phyloP scores from a whole-genome alignment of 1,139 yeast genomes.

The Candida smagusa region DNA sequence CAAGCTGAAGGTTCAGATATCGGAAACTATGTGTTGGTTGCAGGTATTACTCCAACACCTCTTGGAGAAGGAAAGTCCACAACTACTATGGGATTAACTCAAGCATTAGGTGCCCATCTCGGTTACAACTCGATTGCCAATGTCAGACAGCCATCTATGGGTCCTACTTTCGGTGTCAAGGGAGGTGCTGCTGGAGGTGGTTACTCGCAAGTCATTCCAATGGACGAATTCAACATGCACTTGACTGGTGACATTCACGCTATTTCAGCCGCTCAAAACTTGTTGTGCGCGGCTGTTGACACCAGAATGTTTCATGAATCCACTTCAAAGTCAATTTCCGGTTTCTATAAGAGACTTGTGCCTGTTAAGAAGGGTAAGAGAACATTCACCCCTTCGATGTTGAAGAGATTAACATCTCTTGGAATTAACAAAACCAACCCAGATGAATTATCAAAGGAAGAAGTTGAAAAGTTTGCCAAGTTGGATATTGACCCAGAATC shows the following conservation, averaged over 20 bases:
- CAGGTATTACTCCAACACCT: constrained; percentile 83
- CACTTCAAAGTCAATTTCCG: constrained; percentile 60
- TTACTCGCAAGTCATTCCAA: constrained; percentile 79
- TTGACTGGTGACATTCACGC: constrained; percentile 85
- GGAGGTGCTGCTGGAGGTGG: constrained; percentile 94
- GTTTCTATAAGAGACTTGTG: constrained; percentile 64
- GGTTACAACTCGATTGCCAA: constrained; percentile 69
- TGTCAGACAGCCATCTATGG: constrained; percentile 85
- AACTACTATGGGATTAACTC: constrained; percentile 76
- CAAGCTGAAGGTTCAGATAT: constrained; percentile 49
- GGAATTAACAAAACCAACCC: constrained; percentile 68
- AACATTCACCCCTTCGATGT: constrained; percentile 64
- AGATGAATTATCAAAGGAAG: constrained; percentile 65
- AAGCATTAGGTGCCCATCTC: constrained; percentile 75
- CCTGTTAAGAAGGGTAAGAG: constrained; percentile 68
- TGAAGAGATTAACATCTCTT: constrained; percentile 57
- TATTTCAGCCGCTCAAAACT: constrained; percentile 74
- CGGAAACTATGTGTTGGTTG: constrained; percentile 69
- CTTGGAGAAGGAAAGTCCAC: constrained; percentile 83
- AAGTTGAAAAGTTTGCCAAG: constrained; percentile 58
- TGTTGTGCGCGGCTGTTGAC: constrained; percentile 80
- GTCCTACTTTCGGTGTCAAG: constrained; percentile 83
- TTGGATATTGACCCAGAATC: constrained; percentile 71
- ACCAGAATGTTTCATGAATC: constrained; percentile 79
- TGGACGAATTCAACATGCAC: constrained; percentile 87